Percentiles rank a stretch among this genome's conserved stretches.
Conservation (phyloP, 2,329 filamentous ascomycete genomes). For the Sordariomycetes sp. region DNA sequence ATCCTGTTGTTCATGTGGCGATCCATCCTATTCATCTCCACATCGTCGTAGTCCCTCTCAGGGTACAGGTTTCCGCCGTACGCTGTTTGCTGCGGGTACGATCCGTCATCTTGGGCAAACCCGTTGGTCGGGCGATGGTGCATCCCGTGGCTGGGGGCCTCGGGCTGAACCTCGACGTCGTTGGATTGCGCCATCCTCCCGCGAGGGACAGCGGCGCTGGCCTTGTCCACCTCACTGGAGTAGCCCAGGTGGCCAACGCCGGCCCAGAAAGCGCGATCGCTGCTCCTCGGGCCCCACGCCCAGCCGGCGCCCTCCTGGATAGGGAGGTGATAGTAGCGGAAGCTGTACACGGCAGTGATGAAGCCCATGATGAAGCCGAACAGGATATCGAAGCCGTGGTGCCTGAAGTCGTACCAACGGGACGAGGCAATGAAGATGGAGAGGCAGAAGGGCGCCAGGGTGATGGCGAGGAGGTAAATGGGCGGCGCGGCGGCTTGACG, state of each 20-base stretch:
- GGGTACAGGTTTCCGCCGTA: not conserved
- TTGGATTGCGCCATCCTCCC: not conserved
- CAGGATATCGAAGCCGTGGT: constrained; percentile 88
- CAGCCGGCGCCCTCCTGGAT: constrained; percentile 69
- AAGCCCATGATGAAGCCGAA: constrained; percentile 76
- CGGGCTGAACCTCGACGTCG: not conserved
- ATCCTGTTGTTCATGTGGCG: constrained; percentile 1
- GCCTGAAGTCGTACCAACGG: constrained; percentile 80
- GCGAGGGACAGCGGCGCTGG: not conserved
- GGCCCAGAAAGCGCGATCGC: constrained; percentile 68
- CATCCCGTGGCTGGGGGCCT: not conserved
- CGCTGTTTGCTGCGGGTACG: too few relatives aligned
- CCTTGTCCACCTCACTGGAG: constrained; percentile 29
- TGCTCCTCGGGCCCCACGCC: constrained; percentile 76
- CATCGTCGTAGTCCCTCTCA: constrained; percentile 1
- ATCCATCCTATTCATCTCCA: constrained; percentile 6
- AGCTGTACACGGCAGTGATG: constrained; percentile 61
- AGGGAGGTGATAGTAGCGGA: constrained; percentile 80
- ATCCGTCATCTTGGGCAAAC: too few relatives aligned
- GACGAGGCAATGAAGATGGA: constrained; percentile 79
- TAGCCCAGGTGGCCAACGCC: constrained; percentile 56
- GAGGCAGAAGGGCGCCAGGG: constrained; percentile 61
- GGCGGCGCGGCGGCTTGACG: constrained; percentile 75
- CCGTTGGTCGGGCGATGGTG: not conserved
- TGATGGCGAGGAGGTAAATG: constrained; percentile 62